Conservation (phyloP, 192 early-diverging fungal genomes). For the Funneliformis mosseae region DNA sequence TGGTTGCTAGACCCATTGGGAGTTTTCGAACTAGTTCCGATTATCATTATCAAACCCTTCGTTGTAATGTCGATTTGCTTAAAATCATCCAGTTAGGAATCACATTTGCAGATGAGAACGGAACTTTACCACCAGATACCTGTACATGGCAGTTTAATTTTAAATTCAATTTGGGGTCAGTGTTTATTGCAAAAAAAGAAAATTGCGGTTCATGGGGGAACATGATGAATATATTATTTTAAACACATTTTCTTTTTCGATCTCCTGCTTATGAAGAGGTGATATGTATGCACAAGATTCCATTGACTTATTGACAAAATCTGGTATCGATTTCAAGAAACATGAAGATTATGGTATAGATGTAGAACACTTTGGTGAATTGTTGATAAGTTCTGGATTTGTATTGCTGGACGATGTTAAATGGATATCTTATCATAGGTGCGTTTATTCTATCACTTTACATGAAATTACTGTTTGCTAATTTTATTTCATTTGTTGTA, state of each 20-base stretch:
- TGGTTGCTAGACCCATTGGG: slow-evolving; percentile 98
- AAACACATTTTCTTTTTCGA: no score
- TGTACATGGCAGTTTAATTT: slow-evolving; percentile 99
- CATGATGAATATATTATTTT: no score
- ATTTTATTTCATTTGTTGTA: slow-evolving; percentile 36
- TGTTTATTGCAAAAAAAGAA: not conserved
- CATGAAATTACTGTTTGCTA: not conserved
- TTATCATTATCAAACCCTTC: slow-evolving; percentile 97
- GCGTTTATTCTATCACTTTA: slow-evolving; percentile 24
- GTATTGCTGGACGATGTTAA: slow-evolving; percentile 93
- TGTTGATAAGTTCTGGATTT: slow-evolving; percentile 95
- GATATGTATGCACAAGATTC: slow-evolving; percentile 99
- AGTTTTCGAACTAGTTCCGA: slow-evolving; percentile 93
- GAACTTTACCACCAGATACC: slow-evolving; percentile 80
- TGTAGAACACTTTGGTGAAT: slow-evolving; percentile 93
- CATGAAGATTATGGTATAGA: slow-evolving; percentile 97
- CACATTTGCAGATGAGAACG: slow-evolving; percentile 86
- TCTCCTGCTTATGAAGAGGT: no score
- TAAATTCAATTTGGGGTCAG: slow-evolving; percentile 87
- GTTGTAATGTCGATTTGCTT: slow-evolving; percentile 97
- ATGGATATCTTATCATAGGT: slow-evolving; percentile 99
- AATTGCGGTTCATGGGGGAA: no score
- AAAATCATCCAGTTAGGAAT: slow-evolving; percentile 99
- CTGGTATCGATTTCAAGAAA: slow-evolving; percentile 97
- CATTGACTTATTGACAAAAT: slow-evolving; percentile 94